These are phyloP conservation scores for Quercus tomentella DNA, from an alignment of 331 rosid genomes.

Conservation along the genomic window DNA sequence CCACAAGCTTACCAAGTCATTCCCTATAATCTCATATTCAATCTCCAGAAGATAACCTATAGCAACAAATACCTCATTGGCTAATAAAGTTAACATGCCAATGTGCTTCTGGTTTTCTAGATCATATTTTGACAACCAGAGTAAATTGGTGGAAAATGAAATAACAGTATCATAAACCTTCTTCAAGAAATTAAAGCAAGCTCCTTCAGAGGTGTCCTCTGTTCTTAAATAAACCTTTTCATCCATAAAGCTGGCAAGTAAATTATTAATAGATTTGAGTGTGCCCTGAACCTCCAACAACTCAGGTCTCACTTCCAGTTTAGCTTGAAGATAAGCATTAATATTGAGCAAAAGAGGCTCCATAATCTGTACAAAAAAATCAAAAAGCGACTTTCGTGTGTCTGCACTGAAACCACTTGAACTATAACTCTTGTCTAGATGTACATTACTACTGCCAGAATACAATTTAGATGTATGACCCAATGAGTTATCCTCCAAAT, in stretches of 20 bases:
- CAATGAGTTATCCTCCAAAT: constrained; percentile 10
- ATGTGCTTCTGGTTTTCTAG: constrained; percentile 18
- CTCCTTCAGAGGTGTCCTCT: constrained; percentile 67
- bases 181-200: constrained; percentile 70
- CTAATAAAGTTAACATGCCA: constrained; percentile 34
- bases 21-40: constrained; percentile 79
- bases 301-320: constrained; percentile 27
- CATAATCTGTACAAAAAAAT: constrained; percentile 65
- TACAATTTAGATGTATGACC: constrained; percentile 11
- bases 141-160: constrained; percentile 42
- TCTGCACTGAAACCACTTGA: constrained; percentile 41
- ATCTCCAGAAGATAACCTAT: constrained; percentile 72
- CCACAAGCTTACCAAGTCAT: constrained; percentile 71
- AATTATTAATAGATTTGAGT: constrained; percentile 55
- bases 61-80: constrained; percentile 52
- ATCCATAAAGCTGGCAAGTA: constrained; percentile 68
- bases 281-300: constrained; percentile 43
- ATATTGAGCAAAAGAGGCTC: constrained; percentile 70
- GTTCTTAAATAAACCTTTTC: constrained; percentile 80
- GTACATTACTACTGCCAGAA: constrained; percentile 12
- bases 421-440: constrained; percentile 23
- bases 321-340: constrained; percentile 25
- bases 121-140: constrained; percentile 31
- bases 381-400: constrained; percentile 58
- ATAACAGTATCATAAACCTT: constrained; percentile 47